Conservation (phyloP, 495 filamentous ascomycete species). For the Penicillium canescens region DNA sequence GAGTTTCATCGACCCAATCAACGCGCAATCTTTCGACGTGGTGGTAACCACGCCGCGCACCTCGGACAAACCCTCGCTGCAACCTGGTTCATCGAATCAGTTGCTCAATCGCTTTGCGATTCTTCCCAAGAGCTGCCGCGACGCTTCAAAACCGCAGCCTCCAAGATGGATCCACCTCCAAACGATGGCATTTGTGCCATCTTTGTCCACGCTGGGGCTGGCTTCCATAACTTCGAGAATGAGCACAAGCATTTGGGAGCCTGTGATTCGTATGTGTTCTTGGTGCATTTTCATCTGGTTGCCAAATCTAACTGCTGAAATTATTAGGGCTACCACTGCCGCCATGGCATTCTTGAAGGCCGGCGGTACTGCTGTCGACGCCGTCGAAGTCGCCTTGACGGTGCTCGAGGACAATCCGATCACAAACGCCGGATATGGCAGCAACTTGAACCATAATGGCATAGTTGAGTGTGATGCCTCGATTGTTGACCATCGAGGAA, state of each 20-base stretch:
- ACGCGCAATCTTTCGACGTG: no score
- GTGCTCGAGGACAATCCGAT: constrained; percentile 90
- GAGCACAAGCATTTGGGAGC: constrained; percentile 79
- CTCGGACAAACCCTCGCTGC: neutral
- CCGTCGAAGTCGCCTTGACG: constrained; percentile 88
- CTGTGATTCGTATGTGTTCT: constrained; percentile 74
- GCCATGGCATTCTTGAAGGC: constrained; percentile 77
- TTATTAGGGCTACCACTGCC: constrained; percentile 68
- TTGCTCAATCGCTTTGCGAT: no score
- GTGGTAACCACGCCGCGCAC: no score
- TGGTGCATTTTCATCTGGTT: neutral
- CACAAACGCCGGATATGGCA: constrained; percentile 94
- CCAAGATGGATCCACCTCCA: constrained; percentile 32
- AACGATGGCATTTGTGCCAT: constrained; percentile 63
- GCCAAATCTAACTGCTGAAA: constrained; percentile 5
- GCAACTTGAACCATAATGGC: constrained; percentile 89
- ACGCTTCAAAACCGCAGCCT: neutral
- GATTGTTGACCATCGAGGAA: constrained; percentile 84
- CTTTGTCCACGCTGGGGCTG: constrained; percentile 93
- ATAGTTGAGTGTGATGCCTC: constrained; percentile 92
- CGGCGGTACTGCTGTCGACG: constrained; percentile 81
- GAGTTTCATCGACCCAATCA: no score
- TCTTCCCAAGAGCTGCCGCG: neutral
- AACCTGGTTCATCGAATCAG: no score
- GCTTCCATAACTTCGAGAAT: constrained; percentile 86